Evolutionary conservation across 1,139 yeast species (phyloP).

Genomic region (Candida sp.): DNA sequence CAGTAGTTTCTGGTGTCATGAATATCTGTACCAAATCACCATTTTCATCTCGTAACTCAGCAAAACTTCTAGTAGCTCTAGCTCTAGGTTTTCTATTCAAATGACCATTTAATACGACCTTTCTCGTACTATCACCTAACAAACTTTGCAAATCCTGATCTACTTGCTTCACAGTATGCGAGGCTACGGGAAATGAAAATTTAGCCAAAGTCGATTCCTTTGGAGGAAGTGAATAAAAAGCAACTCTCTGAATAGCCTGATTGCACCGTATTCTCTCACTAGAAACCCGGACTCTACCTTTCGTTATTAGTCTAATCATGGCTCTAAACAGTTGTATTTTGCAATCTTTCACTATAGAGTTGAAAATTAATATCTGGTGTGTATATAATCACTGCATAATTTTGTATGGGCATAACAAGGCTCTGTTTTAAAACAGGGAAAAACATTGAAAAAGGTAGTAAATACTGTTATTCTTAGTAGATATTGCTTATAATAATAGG

Average conservation of each 20-base stretch:
- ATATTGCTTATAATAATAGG: no score
- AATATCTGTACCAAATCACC: conserved; percentile 71
- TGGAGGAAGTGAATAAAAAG: conserved; percentile 15
- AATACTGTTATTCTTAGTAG: no score
- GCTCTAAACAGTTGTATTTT: not conserved
- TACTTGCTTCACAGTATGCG: conserved; percentile 25
- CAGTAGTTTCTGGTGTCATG: conserved; percentile 39
- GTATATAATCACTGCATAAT: not conserved
- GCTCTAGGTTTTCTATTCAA: conserved; percentile 65
- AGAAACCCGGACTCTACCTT: not conserved
- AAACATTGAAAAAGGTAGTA: no score
- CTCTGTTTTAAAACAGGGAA: no score
- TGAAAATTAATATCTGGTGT: not conserved
- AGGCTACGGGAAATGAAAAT: conserved; percentile 37
- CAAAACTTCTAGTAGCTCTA: conserved; percentile 54
- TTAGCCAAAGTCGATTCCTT: conserved; percentile 23
- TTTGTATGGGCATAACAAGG: no score
- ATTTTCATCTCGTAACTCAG: conserved; percentile 65
- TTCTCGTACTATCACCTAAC: conserved; percentile 7
- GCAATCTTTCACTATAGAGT: not conserved
- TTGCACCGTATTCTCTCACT: no score
- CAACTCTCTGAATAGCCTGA: no score
- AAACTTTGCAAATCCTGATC: conserved; percentile 11
- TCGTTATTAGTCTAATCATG: not conserved
- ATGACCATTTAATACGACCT: conserved; percentile 69